These are phyloP conservation scores for Haplosporangium sp. DNA, from an alignment of 371 early-diverging fungal species.

Conservation along the genomic window DNA sequence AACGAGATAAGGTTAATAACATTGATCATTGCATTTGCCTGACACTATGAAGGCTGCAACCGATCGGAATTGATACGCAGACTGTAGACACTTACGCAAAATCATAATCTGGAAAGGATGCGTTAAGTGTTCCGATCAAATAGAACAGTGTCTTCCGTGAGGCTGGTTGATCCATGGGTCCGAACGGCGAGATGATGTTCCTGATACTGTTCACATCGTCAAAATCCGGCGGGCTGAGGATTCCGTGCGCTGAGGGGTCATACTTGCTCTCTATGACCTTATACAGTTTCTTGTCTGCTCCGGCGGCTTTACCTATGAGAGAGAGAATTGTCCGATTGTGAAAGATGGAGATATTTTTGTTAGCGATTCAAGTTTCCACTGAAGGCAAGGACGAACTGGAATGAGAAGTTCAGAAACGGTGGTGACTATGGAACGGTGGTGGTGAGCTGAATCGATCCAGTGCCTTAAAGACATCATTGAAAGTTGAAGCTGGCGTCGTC, in stretches of 20 bases:
- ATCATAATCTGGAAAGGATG: conserved; percentile 95
- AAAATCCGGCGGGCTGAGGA: conserved; percentile 68
- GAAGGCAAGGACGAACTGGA: no score
- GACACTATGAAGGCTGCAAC: conserved; percentile 1
- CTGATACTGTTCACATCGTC: conserved; percentile 57
- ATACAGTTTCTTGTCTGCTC: conserved; percentile 89
- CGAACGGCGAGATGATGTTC: conserved; percentile 83
- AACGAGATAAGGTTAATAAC: background rate
- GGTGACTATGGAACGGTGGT: no score
- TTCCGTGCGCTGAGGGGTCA: conserved; percentile 56
- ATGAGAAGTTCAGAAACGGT: no score
- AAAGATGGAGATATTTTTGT: conserved; percentile 1
- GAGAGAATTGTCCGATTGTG: conserved; percentile 65
- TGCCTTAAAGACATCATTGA: no score
- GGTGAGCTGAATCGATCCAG: background rate
- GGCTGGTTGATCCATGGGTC: conserved; percentile 80
- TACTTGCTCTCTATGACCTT: conserved; percentile 85
- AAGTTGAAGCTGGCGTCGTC: background rate
- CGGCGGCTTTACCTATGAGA: conserved; percentile 84
- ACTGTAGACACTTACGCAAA: conserved; percentile 68
- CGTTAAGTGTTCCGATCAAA: conserved; percentile 91
- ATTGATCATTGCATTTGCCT: background rate
- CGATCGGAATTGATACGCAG: background rate
- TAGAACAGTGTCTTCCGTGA: conserved; percentile 90
- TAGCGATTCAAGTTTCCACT: background rate